phyloP scores from a whole-genome alignment of 1,284 basidiomycete species.

The Chiua sp. region DNA sequence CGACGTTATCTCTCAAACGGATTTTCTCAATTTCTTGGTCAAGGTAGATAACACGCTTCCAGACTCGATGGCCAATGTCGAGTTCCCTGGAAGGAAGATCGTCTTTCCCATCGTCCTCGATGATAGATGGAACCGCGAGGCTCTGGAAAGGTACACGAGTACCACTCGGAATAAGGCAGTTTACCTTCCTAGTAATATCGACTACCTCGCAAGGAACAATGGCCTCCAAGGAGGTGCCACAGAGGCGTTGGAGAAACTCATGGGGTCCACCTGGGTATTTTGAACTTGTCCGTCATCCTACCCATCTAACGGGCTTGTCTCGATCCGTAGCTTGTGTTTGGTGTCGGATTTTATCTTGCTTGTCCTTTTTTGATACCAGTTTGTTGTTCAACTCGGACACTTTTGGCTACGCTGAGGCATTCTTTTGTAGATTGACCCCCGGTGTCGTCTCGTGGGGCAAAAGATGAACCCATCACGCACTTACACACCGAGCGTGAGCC shows the following conservation, averaged over 20 bases:
- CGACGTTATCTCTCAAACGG: conserved; percentile 41
- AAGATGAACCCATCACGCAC: conserved; percentile 73
- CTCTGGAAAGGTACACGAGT: conserved; percentile 61
- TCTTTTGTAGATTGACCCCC: conserved; percentile 57
- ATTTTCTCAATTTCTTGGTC: conserved; percentile 47
- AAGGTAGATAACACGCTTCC: conserved; percentile 46
- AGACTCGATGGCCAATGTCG: conserved; percentile 44
- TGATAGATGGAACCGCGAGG: conserved; percentile 61
- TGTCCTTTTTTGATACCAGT: conserved; percentile 67
- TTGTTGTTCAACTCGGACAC: conserved; percentile 19
- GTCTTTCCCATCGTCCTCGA: conserved; percentile 69
- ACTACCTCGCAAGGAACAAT: conserved; percentile 70
- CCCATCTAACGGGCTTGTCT: conserved; percentile 4
- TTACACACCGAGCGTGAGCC: conserved; percentile 58
- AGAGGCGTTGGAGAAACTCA: conserved; percentile 52
- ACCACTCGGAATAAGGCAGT: conserved; percentile 61
- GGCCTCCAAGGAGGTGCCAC: conserved; percentile 51
- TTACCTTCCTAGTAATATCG: conserved; percentile 72
- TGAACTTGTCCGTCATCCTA: neutral
- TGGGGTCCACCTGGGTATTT: conserved; percentile 55
- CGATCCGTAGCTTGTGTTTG: conserved; percentile 56
- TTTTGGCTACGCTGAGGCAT: neutral
- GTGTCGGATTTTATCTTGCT: conserved; percentile 65
- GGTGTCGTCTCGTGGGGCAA: conserved; percentile 62
- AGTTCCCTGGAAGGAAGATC: conserved; percentile 57